Conservation (phyloP, 768 basidiomycete genomes). For the Tricholoma furcatifolium region DNA sequence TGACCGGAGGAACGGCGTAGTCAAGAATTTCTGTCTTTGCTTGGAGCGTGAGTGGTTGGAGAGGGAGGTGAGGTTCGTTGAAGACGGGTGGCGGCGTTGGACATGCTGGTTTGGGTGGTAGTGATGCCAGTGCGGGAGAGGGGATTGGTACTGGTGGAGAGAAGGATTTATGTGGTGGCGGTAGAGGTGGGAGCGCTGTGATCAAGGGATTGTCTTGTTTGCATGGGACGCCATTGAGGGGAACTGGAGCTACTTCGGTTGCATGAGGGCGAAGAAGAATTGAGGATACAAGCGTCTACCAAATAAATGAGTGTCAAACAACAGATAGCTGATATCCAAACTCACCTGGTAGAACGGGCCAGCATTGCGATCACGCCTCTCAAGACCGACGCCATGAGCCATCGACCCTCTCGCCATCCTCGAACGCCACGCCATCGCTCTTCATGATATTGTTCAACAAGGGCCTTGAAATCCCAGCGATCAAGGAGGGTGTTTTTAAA, state of each 20-base stretch:
- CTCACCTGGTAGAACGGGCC: conserved; percentile 74
- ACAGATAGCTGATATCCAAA: neutral
- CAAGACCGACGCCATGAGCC: conserved; percentile 65
- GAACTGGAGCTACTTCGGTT: conserved; percentile 31
- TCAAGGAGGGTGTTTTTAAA: conserved; percentile 73
- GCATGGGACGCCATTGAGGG: neutral
- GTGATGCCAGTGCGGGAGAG: neutral
- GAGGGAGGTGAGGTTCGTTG: neutral
- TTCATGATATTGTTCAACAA: conserved; percentile 77
- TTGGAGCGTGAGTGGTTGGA: conserved; percentile 8
- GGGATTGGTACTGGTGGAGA: neutral
- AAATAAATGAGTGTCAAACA: neutral
- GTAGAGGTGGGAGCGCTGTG: neutral
- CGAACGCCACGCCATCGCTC: conserved; percentile 69
- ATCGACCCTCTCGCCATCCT: conserved; percentile 75
- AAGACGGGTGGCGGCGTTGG: neutral
- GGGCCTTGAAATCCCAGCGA: conserved; percentile 66
- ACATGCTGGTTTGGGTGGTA: neutral
- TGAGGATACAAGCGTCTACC: conserved; percentile 67
- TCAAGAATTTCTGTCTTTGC: conserved; percentile 21
- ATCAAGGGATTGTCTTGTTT: neutral
- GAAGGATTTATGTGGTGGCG: neutral
- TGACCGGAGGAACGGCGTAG: conserved; percentile 2
- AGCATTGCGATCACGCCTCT: conserved; percentile 65
- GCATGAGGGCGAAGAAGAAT: conserved; percentile 70